Percentiles rank a stretch among this genome's conserved stretches.
phyloP scores from a whole-genome alignment of 2,329 filamentous ascomycete genomes.

The Achaetomium macrosporum region DNA sequence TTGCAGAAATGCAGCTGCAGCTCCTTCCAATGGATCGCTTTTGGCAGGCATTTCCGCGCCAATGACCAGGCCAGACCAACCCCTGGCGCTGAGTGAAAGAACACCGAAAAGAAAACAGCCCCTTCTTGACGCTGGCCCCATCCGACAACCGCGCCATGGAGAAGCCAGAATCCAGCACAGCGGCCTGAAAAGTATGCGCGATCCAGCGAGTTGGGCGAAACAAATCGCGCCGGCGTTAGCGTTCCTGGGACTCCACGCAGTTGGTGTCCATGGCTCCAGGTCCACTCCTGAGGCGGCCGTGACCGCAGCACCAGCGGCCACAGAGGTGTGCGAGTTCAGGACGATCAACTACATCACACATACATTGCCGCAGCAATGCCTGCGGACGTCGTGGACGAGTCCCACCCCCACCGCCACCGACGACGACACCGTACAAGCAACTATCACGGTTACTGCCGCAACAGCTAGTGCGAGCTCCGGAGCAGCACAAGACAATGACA shows the following conservation, averaged over 20 bases:
- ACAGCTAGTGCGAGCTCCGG: constrained; percentile 20
- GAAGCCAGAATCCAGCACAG: constrained; percentile 7
- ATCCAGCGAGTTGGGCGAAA: constrained; percentile 9
- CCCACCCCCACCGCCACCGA: constrained; percentile 19
- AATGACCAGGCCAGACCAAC: neutral
- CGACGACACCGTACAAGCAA: constrained; percentile 16
- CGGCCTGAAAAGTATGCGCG: constrained; percentile 21
- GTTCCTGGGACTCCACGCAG: constrained; percentile 21
- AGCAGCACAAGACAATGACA: constrained; percentile 19
- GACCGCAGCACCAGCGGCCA: constrained; percentile 9
- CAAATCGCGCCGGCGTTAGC: constrained; percentile 17
- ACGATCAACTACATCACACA: constrained; percentile 82
- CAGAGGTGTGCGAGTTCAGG: constrained; percentile 47
- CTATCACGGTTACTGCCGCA: constrained; percentile 10
- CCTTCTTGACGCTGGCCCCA: neutral
- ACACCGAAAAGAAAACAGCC: neutral
- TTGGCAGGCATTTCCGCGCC: neutral
- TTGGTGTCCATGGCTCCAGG: constrained; percentile 16
- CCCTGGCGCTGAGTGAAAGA: neutral
- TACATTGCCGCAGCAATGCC: constrained; percentile 68
- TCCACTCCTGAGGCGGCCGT: constrained; percentile 9
- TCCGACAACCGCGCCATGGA: constrained; percentile 17
- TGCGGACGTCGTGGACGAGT: constrained; percentile 55
- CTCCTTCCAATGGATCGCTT: neutral
- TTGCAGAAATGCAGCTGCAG: constrained; percentile 6